These are phyloP conservation scores for Coleophoma crateriformis DNA, from an alignment of 2,329 filamentous ascomycete genomes.

Conservation along the genomic window DNA sequence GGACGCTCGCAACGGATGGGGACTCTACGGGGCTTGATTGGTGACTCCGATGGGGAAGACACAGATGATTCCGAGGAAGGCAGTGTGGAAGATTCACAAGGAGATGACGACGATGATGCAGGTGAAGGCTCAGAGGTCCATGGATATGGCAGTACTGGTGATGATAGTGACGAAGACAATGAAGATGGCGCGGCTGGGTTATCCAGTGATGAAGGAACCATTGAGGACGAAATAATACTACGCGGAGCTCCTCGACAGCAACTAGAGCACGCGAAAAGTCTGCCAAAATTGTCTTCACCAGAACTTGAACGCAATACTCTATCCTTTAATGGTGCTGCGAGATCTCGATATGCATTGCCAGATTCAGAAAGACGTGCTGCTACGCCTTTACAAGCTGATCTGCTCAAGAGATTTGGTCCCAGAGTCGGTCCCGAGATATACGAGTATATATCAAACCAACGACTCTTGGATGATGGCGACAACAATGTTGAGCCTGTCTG, in stretches of 20 bases:
- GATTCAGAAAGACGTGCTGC: background rate
- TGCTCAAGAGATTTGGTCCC: slow-evolving; percentile 22
- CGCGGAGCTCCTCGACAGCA: slow-evolving; percentile 15
- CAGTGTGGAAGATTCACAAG: slow-evolving; percentile 9
- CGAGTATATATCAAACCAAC: slow-evolving; percentile 18
- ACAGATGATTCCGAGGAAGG: slow-evolving; percentile 15
- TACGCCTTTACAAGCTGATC: slow-evolving; percentile 20
- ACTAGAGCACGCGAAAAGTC: slow-evolving; percentile 11
- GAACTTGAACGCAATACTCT: slow-evolving; percentile 1
- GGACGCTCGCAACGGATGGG: slow-evolving; percentile 23
- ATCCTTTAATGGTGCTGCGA: background rate
- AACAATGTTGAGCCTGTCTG: slow-evolving; percentile 3
- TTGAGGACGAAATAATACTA: slow-evolving; percentile 26
- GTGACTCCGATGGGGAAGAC: slow-evolving; percentile 10
- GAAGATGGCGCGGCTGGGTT: slow-evolving; percentile 19
- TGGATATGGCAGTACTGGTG: slow-evolving; percentile 13
- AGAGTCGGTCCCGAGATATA: slow-evolving; percentile 21
- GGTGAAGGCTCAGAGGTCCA: slow-evolving; percentile 10
- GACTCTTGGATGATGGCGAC: slow-evolving; percentile 10
- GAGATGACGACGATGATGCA: slow-evolving; percentile 18
- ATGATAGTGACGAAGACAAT: slow-evolving; percentile 11
- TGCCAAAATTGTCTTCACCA: slow-evolving; percentile 9
- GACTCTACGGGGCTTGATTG: slow-evolving; percentile 10
- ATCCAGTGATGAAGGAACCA: slow-evolving; percentile 18
- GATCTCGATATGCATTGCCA: background rate